Percentiles rank a stretch among this genome's conserved stretches.
phyloP scores from a whole-genome alignment of 23 red algal species.

The Agarophyton chilense region DNA sequence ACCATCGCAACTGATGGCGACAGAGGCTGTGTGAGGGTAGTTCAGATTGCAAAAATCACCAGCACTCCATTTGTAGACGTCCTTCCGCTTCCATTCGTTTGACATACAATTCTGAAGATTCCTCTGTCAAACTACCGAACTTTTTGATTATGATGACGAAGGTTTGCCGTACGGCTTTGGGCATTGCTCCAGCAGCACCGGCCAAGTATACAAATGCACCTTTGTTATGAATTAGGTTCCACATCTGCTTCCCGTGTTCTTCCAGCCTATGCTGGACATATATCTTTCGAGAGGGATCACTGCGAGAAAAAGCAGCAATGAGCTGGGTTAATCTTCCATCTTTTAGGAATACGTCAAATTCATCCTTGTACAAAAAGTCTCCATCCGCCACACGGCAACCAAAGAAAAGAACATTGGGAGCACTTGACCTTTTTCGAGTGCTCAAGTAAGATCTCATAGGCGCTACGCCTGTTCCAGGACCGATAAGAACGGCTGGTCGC shows the following conservation, averaged over 20 bases:
- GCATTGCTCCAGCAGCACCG: conserved; percentile 86
- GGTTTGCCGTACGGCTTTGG: conserved; percentile 60
- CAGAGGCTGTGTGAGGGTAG: no score
- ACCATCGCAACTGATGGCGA: no score
- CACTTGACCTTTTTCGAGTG: not conserved
- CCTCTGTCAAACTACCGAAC: not conserved
- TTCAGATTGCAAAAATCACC: conserved; percentile 7
- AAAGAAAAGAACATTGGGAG: conserved; percentile 67
- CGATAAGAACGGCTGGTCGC: conserved; percentile 62
- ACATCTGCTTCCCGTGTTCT: conserved; percentile 20
- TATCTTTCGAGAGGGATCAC: conserved; percentile 48
- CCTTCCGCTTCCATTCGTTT: conserved; percentile 63
- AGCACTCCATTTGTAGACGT: conserved; percentile 86
- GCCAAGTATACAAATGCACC: conserved; percentile 69
- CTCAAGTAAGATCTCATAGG: conserved; percentile 84
- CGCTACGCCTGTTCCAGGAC: conserved; percentile 91
- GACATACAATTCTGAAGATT: conserved; percentile 30
- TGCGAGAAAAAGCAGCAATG: conserved; percentile 79
- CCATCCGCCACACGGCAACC: conserved; percentile 69
- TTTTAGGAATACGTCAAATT: conserved; percentile 25
- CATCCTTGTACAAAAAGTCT: conserved; percentile 80
- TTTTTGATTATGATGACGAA: conserved; percentile 20
- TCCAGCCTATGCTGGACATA: conserved; percentile 79
- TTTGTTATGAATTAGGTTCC: conserved; percentile 19
- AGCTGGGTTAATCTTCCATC: conserved; percentile 15